Evolutionary conservation across 371 early-diverging fungal species (phyloP).

Genomic region (Vairimorpha ceranae): DNA sequence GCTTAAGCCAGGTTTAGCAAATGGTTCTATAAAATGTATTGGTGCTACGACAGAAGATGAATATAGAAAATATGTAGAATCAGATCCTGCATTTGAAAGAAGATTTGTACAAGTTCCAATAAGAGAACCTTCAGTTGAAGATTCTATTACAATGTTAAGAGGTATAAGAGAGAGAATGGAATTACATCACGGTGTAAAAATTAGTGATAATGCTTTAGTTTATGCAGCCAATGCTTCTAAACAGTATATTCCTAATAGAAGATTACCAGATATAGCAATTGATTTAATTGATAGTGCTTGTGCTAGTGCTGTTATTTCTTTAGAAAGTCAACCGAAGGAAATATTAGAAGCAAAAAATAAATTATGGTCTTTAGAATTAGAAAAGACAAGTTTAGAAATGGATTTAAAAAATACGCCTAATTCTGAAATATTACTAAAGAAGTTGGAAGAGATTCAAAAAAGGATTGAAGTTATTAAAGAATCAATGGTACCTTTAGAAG

Average conservation of each 20-base stretch:
- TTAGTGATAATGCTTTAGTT: conserved; percentile 72
- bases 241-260: conserved; percentile 72
- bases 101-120: conserved; percentile 75
- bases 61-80: conserved; percentile 73
- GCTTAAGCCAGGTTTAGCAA: conserved; percentile 74
- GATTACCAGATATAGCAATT: conserved; percentile 78
- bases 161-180: conserved; percentile 75
- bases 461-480: conserved; percentile 49
- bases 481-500: conserved; percentile 53
- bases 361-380: conserved; percentile 62
- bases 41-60: conserved; percentile 81
- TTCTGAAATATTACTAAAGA: conserved; percentile 13
- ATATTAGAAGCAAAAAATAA: conserved; percentile 66
- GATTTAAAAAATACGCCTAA: conserved; percentile 48
- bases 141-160: conserved; percentile 74
- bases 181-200: conserved; percentile 74
- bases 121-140: conserved; percentile 72
- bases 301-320: conserved; percentile 70
- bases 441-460: conserved; percentile 40
- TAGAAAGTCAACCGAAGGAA: conserved; percentile 74
- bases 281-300: conserved; percentile 80
- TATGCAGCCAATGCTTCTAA: conserved; percentile 71
- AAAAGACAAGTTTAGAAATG: conserved; percentile 56
- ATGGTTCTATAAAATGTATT: conserved; percentile 71
- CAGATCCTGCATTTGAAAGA: conserved; percentile 75